Percentiles rank a stretch among this genome's conserved stretches.
phyloP scores from a whole-genome alignment of 352 stramenopile genomes.

The Globisporangium abappressorium region DNA sequence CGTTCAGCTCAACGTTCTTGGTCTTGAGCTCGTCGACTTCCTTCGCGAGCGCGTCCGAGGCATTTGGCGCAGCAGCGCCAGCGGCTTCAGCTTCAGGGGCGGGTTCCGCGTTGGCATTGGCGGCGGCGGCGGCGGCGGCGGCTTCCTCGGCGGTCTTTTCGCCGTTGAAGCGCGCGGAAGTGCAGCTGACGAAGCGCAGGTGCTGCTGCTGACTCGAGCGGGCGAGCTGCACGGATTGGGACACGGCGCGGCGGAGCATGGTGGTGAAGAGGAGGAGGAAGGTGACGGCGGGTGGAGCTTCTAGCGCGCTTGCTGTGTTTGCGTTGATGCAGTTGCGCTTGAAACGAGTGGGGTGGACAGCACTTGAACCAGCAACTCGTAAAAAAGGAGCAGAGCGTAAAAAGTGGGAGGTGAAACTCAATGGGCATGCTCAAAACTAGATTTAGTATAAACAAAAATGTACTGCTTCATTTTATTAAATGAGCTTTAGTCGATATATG shows the following conservation, averaged over 20 bases:
- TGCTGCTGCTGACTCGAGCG: constrained; percentile 34
- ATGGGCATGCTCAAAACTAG: background rate
- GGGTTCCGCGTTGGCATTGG: background rate
- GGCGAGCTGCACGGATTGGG: constrained; percentile 20
- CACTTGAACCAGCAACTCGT: constrained; percentile 8
- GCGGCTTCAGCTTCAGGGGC: constrained; percentile 16
- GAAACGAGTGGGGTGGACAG: constrained; percentile 17
- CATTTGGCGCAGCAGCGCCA: constrained; percentile 5
- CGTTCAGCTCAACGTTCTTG: constrained; percentile 81
- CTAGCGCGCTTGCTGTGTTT: constrained; percentile 3
- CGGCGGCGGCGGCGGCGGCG: constrained; percentile 7
- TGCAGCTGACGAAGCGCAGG: constrained; percentile 46
- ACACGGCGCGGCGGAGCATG: constrained; percentile 66
- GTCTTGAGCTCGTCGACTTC: constrained; percentile 68
- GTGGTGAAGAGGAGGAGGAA: background rate
- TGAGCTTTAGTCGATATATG: background rate
- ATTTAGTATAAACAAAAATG: background rate
- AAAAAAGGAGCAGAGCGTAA: constrained; percentile 5
- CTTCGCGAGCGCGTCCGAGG: constrained; percentile 47
- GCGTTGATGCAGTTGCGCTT: constrained; percentile 11
- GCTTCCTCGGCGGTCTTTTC: constrained; percentile 42
- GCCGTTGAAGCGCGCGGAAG: constrained; percentile 37
- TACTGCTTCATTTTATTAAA: background rate
- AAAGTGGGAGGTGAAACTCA: background rate
- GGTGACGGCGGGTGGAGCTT: background rate